phyloP scores from a whole-genome alignment of 1,284 basidiomycete species.

The Ganoderma meredithae region DNA sequence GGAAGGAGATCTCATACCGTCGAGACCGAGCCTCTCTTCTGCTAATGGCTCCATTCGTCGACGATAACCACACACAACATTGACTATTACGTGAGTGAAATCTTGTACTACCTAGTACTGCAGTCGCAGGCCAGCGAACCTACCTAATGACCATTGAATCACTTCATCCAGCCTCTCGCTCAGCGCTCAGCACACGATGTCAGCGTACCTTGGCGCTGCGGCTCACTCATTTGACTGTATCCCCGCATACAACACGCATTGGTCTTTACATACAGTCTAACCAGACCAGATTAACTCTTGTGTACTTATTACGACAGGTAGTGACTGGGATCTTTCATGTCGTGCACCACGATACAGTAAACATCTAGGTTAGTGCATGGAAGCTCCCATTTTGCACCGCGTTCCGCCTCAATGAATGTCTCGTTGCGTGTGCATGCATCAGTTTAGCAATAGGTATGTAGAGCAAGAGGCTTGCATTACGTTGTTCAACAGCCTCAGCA shows the following conservation, averaged over 20 bases:
- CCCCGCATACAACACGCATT: not conserved
- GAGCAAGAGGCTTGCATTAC: no score
- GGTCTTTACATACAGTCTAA: not conserved
- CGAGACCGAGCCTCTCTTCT: constrained; percentile 47
- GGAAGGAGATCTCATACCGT: constrained; percentile 55
- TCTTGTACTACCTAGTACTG: not conserved
- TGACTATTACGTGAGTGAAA: not conserved
- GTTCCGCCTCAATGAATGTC: not conserved
- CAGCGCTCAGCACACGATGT: not conserved
- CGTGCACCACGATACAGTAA: not conserved
- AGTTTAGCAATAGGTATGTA: no score
- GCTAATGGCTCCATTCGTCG: constrained; percentile 30
- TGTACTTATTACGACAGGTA: not conserved
- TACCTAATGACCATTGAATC: not conserved
- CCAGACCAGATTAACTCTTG: not conserved
- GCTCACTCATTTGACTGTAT: not conserved
- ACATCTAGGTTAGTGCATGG: no score
- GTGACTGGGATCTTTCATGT: not conserved
- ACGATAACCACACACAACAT: not conserved
- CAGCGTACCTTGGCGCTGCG: not conserved
- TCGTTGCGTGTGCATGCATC: no score
- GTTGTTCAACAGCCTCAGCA: no score
- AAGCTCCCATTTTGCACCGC: not conserved
- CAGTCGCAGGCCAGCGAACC: not conserved
- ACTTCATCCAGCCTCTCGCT: not conserved